Evolutionary conservation across 2,329 filamentous ascomycete genomes (phyloP).

Genomic region (Aspergillus neotritici): DNA sequence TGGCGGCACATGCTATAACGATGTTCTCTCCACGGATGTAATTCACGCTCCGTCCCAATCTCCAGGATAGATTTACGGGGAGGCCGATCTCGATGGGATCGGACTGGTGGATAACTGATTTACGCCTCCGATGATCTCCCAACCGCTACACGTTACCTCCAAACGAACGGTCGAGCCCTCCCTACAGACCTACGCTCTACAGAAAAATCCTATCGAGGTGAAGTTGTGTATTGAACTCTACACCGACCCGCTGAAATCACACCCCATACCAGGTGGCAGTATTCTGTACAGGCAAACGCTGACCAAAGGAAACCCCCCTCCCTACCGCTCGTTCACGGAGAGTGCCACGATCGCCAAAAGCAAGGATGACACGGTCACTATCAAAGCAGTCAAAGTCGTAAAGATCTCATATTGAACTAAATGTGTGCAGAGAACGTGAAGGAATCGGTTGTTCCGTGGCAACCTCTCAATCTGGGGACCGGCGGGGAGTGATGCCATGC

Average conservation of each 20-base stretch:
- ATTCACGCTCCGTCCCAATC: background rate
- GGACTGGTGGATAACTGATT: too few relatives aligned
- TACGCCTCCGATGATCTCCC: too few relatives aligned
- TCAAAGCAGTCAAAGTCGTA: slow-evolving; percentile 28
- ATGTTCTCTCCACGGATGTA: too few relatives aligned
- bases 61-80: background rate
- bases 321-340: slow-evolving; percentile 13
- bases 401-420: slow-evolving; percentile 36
- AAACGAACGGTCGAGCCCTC: too few relatives aligned
- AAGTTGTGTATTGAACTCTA: slow-evolving; percentile 18
- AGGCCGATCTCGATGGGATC: background rate
- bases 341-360: slow-evolving; percentile 15
- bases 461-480: slow-evolving; percentile 13
- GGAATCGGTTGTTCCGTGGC: slow-evolving; percentile 23
- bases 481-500: slow-evolving; percentile 11
- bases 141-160: too few relatives aligned
- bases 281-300: slow-evolving; percentile 25
- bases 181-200: too few relatives aligned
- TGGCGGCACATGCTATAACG: slow-evolving; percentile 5
- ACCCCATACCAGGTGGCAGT: slow-evolving; percentile 17
- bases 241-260: slow-evolving; percentile 14
- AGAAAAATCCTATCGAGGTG: slow-evolving; percentile 7
- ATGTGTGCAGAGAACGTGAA: slow-evolving; percentile 27
- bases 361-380: slow-evolving; percentile 16
- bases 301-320: slow-evolving; percentile 15